Base-by-base conservation (phyloP, 164 flowering plant species). In the Magnolia changhungtana region DNA sequence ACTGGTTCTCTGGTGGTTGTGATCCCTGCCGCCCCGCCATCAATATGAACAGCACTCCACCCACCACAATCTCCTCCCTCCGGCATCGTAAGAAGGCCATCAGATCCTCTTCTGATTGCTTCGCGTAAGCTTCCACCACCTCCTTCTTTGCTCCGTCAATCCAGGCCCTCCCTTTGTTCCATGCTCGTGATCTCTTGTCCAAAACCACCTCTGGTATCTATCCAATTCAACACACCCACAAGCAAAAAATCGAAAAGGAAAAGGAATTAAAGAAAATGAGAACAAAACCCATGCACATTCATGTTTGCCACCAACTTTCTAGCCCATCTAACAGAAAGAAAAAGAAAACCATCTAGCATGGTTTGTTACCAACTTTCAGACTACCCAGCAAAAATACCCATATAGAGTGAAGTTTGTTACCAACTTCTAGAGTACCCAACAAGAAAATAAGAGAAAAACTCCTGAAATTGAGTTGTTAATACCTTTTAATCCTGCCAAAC, bases 111-210 rank as follows among this genome's bases (percentile, higher is more conserved):
- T 80, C 84, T 0, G 87, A 81, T 66, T 83, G 87, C 78, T 74
- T 80, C 3, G 86, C 79, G 51, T 80, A 85, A 4, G 87, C 86
- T 77, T 83, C 87, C 52, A 83, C 85, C 0, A 83, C 87, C 55
- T 81, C 87, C 45, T 74, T 77, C 73, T 83, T 81, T 1, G 87
- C 83, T 71, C 86, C 87, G 7, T 83, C 87, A 4, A 85, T 83
- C 87, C 87, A 85, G 4, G 83, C 86, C 63, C 83, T 76, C 23
- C 86, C 86, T 75, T 80, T 74, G 80, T 85, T 85, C 86, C 87
- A 83, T 27, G 87, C 82, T 51, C 50, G 51, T 8, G 81, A 81
- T 45, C 72, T 74, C 75, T 79, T 80, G 20, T 85, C 82, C 76
- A 81, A 63, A 66, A 85, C 87, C 37, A 16, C 51, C 49, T 77